These are phyloP conservation scores for Mucor plumbeus DNA, from an alignment of 371 early-diverging fungal genomes.

Conservation along the genomic window DNA sequence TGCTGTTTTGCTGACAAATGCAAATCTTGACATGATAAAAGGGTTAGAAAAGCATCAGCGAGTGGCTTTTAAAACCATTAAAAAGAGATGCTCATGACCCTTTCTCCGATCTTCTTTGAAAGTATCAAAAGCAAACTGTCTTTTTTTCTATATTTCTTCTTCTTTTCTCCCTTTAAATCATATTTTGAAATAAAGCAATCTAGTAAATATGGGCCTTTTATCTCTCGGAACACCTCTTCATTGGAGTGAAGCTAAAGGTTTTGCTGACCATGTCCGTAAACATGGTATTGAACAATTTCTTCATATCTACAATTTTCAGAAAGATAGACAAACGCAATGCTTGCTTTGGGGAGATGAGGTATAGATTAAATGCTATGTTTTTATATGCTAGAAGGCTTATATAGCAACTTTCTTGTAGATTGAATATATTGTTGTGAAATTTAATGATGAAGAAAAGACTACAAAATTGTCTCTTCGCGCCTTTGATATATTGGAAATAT, in stretches of 20 bases:
- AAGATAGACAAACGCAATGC: conserved; percentile 75
- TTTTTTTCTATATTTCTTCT: not conserved
- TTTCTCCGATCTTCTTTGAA: not conserved
- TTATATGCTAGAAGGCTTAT: not conserved
- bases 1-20: conserved; percentile 13
- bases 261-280: conserved; percentile 87
- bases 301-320: conserved; percentile 82
- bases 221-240: conserved; percentile 94
- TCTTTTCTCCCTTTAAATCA: not conserved
- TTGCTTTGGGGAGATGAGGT: conserved; percentile 98
- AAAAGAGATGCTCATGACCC: not conserved
- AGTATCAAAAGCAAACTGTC: conserved; percentile 2
- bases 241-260: conserved; percentile 89
- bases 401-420: conserved; percentile 54
- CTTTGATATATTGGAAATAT: conserved; percentile 80
- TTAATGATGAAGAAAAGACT: conserved; percentile 73
- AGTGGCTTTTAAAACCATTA: conserved; percentile 11
- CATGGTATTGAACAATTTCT: conserved; percentile 96
- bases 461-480: conserved; percentile 84
- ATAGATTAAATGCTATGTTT: conserved; percentile 3
- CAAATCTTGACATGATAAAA: not conserved
- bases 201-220: conserved; percentile 85
- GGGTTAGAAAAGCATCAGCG: not conserved
- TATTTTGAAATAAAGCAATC: not conserved
- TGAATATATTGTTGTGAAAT: conserved; percentile 90